A percentile compares a stretch with the other conserved stretches of the same genome.
Conservation (phyloP, 2,329 filamentous ascomycete species). For the Aspergillus spinulosporus region DNA sequence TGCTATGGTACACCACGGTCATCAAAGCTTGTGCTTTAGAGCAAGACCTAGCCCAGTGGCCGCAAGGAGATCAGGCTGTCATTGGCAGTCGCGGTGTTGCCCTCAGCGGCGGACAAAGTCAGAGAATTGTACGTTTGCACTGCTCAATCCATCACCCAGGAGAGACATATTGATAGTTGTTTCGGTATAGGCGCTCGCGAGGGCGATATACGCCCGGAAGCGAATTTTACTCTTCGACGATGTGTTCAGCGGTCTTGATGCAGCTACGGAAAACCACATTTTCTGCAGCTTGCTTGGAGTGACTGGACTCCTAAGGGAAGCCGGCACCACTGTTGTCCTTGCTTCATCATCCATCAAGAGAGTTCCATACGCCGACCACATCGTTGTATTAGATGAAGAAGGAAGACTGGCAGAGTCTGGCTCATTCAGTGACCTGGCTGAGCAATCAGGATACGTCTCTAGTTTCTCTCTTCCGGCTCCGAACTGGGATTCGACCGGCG, state of each 20-base stretch:
- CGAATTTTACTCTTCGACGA: slow-evolving; percentile 54
- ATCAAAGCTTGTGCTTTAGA: slow-evolving; percentile 40
- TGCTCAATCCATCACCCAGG: background rate
- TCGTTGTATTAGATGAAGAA: too few species aligned
- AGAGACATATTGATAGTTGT: background rate
- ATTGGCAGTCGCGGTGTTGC: slow-evolving; percentile 54
- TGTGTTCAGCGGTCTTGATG: slow-evolving; percentile 54
- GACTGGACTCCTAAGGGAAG: slow-evolving; percentile 47
- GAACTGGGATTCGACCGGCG: too few species aligned
- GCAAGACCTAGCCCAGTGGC: slow-evolving; percentile 43
- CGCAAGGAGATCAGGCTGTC: slow-evolving; percentile 46
- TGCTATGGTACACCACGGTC: slow-evolving; percentile 40
- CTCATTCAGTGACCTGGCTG: too few species aligned
- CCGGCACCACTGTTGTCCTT: slow-evolving; percentile 42
- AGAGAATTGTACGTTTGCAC: slow-evolving; percentile 46
- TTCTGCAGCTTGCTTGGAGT: slow-evolving; percentile 50
- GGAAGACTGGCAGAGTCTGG: too few species aligned
- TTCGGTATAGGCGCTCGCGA: slow-evolving; percentile 46
- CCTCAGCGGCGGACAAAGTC: slow-evolving; percentile 55
- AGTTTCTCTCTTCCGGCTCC: too few species aligned
- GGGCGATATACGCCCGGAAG: slow-evolving; percentile 53
- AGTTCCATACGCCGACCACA: slow-evolving; percentile 1
- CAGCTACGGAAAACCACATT: slow-evolving; percentile 50
- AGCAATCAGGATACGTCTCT: too few species aligned
- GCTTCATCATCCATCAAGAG: slow-evolving; percentile 38